Conservation (phyloP, 345 rosid species). For the Camelina neglecta region DNA sequence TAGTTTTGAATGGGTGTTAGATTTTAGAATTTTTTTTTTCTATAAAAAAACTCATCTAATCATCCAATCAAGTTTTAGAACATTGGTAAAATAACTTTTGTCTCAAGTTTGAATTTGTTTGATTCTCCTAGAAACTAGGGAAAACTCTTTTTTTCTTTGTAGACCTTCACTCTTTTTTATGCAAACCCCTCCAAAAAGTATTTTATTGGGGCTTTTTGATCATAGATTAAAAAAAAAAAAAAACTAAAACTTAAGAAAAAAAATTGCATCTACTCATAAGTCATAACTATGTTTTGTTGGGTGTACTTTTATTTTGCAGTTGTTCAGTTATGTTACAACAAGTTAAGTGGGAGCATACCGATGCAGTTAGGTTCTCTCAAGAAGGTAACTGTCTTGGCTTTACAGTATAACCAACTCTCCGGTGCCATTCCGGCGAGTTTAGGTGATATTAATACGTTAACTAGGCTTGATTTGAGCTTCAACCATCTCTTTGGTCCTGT, state of each 20-base stretch:
- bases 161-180: neutral
- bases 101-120: neutral
- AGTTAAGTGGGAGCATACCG: constrained; percentile 78
- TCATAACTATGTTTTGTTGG: neutral
- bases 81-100: neutral
- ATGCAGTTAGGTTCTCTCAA: constrained; percentile 73
- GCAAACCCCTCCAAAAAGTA: neutral
- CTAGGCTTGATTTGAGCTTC: constrained; percentile 88
- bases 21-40: neutral
- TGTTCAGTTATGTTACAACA: constrained; percentile 87
- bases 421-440: constrained; percentile 96
- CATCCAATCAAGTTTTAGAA: neutral
- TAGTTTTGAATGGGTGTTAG: neutral
- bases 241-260: neutral
- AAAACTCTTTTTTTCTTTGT: neutral
- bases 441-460: constrained; percentile 63
- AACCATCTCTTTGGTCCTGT: constrained; percentile 83
- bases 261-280: neutral
- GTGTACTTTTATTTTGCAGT: constrained; percentile 51
- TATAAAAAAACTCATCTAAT: neutral
- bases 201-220: neutral
- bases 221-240: too few species aligned
- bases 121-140: neutral
- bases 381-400: constrained; percentile 74
- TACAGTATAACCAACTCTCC: constrained; percentile 75